Base-by-base conservation (phyloP, 139 green algal genomes). In the Chlamydomonas incerta region DNA sequence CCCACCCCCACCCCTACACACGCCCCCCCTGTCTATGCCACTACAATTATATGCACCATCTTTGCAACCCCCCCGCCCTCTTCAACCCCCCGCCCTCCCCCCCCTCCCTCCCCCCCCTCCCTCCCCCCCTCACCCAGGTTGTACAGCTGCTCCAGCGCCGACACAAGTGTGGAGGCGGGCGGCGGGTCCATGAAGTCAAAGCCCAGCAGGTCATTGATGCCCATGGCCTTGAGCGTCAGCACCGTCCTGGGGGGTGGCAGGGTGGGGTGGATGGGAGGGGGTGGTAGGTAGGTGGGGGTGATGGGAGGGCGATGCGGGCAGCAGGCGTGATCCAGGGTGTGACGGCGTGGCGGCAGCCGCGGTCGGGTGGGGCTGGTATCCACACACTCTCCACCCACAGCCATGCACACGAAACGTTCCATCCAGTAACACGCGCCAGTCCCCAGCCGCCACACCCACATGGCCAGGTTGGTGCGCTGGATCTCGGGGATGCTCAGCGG, bases 101-200 rank as follows among this genome's bases (percentile, higher is more conserved):
- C 5, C 41, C 41, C 41, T 8, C 6, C 41, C 41, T 50, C 41
- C 97, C 5, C 95, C 41, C 41, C 5, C 88, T 98, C 96, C 84
- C 98, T 95, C 67, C 98, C 97, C 37, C 99, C 91, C 15, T 97
- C 97, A 3, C 95, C 96, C 77, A 99, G 95, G 89, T 99, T 99
- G 93, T 99, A 99, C 79, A 99, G 93, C 92, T 97, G 93, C 90
- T 99, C 96, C 82, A 99, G 94, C 0, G 97, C 96, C 21, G 87
- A 92, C 47, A 90, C 80, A 20, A 98, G 93, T 0, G 95, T 98
- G 55, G 93, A 90, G 33, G 92, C 82, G 24, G 97, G 95, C 20
- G 97, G 97, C 0, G 97, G 96, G 92, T 99, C 97, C 97, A 99
- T 99, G 93, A 99, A 99, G 93, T 99, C 97, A 89, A 99, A 99